A percentile compares a stretch with the other conserved stretches of the same genome.
phyloP scores from a whole-genome alignment of 345 rosid genomes.

The Punica granatum region DNA sequence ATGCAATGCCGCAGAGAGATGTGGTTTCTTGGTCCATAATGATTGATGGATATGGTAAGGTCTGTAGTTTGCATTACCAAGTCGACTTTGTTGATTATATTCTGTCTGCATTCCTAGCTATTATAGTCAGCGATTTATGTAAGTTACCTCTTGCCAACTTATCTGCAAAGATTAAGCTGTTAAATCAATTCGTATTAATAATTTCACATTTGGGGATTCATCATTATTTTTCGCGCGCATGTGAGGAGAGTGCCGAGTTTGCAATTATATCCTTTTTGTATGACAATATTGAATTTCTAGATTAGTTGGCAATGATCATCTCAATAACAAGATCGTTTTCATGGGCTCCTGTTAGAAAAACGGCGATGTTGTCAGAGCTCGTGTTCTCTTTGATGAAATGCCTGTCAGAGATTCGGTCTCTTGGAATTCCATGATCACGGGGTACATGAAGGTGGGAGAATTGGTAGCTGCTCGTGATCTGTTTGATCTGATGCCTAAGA shows the following conservation, averaged over 20 bases:
- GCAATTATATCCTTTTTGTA: not conserved
- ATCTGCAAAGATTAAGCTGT: not conserved
- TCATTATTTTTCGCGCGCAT: not conserved
- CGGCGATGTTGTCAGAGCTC: conserved; percentile 24
- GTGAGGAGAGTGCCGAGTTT: not conserved
- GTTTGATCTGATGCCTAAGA: conserved; percentile 27
- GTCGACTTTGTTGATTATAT: not conserved
- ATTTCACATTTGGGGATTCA: not conserved
- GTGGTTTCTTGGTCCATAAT: conserved; percentile 36
- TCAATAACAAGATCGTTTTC: not conserved
- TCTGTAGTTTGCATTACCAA: conserved; percentile 8
- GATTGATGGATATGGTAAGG: conserved; percentile 36
- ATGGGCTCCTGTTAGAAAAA: conserved; percentile 3
- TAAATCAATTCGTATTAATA: not conserved
- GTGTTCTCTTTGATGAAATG: conserved; percentile 29
- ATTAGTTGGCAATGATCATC: not conserved
- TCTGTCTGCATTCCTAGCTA: not conserved
- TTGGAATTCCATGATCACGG: conserved; percentile 42
- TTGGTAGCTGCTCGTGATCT: conserved; percentile 25
- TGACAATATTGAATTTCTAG: not conserved
- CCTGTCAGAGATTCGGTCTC: conserved; percentile 30
- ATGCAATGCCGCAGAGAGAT: conserved; percentile 33
- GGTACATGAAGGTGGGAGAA: conserved; percentile 28
- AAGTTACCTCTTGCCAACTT: not conserved
- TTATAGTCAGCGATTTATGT: not conserved